Evolutionary conservation across 345 rosid genomes (phyloP).

Genomic region (Arabis alpina): DNA sequence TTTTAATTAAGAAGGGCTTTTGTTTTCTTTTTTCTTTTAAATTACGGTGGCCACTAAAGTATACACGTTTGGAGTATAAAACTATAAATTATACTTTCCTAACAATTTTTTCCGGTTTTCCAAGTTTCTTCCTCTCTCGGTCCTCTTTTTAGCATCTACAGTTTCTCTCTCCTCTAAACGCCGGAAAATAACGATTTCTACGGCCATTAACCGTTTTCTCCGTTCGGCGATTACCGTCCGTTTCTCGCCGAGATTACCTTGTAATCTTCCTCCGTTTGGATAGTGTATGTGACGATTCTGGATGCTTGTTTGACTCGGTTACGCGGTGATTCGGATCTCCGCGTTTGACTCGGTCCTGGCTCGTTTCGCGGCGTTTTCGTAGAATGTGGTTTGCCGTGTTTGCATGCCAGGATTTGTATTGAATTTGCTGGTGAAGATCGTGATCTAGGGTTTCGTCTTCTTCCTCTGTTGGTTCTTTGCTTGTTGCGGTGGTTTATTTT

Average conservation of each 20-base stretch:
- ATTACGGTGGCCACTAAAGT: conserved; percentile 44
- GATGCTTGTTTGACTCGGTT: conserved; percentile 38
- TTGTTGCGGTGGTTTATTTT: conserved; percentile 26
- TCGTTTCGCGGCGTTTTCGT: conserved; percentile 45
- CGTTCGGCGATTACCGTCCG: conserved; percentile 38
- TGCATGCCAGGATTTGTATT: conserved; percentile 42
- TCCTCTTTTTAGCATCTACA: conserved; percentile 40
- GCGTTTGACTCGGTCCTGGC: conserved; percentile 48
- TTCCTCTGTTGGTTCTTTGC: conserved; percentile 37
- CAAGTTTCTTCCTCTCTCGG: conserved; percentile 52
- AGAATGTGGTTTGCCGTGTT: conserved; percentile 73
- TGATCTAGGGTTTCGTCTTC: conserved; percentile 75
- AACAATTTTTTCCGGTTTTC: conserved; percentile 64
- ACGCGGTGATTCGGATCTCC: conserved; percentile 66
- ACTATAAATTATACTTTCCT: conserved; percentile 59
- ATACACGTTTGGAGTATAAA: conserved; percentile 58
- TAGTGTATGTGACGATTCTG: conserved; percentile 22
- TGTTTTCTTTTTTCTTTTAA: conserved; percentile 13
- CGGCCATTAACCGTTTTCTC: conserved; percentile 29
- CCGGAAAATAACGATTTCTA: conserved; percentile 50
- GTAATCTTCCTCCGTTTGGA: background rate
- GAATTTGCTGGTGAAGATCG: conserved; percentile 51
- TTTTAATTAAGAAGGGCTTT: conserved; percentile 25
- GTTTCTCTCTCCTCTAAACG: conserved; percentile 51
- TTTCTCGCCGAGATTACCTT: conserved; percentile 19